Conservation (phyloP, 106 monocot species). For the Amphibolis antarctica region DNA sequence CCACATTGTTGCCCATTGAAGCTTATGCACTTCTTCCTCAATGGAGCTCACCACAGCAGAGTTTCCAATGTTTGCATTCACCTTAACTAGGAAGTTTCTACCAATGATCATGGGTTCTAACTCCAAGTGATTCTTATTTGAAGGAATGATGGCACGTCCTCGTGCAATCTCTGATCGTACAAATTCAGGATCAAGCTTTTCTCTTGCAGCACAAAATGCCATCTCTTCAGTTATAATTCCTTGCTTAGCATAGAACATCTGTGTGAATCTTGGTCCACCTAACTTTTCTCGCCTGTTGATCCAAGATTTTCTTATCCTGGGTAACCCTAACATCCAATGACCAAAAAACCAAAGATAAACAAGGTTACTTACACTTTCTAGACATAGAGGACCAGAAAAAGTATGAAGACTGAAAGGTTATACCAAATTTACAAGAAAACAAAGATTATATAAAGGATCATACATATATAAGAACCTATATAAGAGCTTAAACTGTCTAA, state of each 20-base stretch:
- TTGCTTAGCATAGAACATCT: conserved; percentile 93
- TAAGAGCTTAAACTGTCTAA: no score
- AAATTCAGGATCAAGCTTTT: conserved; percentile 84
- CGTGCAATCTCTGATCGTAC: conserved; percentile 86
- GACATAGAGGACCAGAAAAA: not conserved
- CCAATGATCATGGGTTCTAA: conserved; percentile 24
- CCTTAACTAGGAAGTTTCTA: conserved; percentile 23
- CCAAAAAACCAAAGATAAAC: not conserved
- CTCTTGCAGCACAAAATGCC: conserved; percentile 78
- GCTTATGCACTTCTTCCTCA: conserved; percentile 28
- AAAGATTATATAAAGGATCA: no score
- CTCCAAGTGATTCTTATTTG: conserved; percentile 28
- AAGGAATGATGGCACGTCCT: conserved; percentile 35
- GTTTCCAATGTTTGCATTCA: conserved; percentile 27
- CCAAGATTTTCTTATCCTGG: conserved; percentile 84
- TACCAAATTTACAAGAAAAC: no score
- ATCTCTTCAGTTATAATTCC: conserved; percentile 95
- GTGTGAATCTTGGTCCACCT: conserved; percentile 71
- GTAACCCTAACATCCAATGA: conserved; percentile 48
- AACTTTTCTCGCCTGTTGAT: conserved; percentile 45
- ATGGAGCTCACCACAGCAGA: conserved; percentile 28
- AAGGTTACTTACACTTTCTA: not conserved
- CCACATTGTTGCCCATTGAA: conserved; percentile 32
- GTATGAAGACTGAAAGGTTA: no score
- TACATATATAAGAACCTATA: no score